Conservation (phyloP, 192 early-diverging fungal genomes). For the Hyaloraphidium curvatum region DNA sequence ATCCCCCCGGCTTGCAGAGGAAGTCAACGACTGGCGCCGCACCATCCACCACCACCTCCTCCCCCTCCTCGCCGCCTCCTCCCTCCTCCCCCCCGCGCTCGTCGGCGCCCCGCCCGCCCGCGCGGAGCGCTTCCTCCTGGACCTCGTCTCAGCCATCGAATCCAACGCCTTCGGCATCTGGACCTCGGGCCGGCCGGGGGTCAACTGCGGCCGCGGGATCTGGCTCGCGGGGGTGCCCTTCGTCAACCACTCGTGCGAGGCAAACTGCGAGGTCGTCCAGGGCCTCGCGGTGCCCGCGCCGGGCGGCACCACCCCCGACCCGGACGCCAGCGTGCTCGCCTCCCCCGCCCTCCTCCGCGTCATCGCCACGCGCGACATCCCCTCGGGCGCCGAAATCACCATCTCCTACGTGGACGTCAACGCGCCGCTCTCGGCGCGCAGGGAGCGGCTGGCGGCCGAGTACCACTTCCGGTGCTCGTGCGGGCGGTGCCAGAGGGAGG, state of each 20-base stretch:
- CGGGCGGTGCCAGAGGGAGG: slow-evolving; percentile 25
- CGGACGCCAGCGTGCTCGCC: neutral
- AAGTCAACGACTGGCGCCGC: neutral
- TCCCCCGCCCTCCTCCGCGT: too few species aligned
- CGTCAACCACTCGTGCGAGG: slow-evolving; percentile 49
- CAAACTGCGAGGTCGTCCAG: slow-evolving; percentile 26
- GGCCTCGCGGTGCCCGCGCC: slow-evolving; percentile 8
- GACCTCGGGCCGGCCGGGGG: too few species aligned
- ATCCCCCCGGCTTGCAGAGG: too few species aligned
- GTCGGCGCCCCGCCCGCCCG: neutral
- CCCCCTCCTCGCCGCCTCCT: neutral
- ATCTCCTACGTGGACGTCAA: slow-evolving; percentile 50
- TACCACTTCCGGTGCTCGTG: slow-evolving; percentile 48
- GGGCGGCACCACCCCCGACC: slow-evolving; percentile 5
- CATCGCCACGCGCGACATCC: too few species aligned
- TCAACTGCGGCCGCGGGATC: too few species aligned
- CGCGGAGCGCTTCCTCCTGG: slow-evolving; percentile 23
- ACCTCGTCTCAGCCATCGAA: slow-evolving; percentile 35
- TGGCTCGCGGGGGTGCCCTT: slow-evolving; percentile 36
- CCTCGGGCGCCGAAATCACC: slow-evolving; percentile 27
- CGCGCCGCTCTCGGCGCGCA: slow-evolving; percentile 32
- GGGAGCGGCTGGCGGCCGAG: slow-evolving; percentile 24
- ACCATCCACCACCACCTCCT: neutral
- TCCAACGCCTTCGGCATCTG: slow-evolving; percentile 53
- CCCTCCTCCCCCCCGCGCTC: neutral